A percentile compares a stretch with the other conserved stretches of the same genome.
Conservation (phyloP, 2,329 filamentous ascomycete genomes). For the Emericellopsis atlantica region DNA sequence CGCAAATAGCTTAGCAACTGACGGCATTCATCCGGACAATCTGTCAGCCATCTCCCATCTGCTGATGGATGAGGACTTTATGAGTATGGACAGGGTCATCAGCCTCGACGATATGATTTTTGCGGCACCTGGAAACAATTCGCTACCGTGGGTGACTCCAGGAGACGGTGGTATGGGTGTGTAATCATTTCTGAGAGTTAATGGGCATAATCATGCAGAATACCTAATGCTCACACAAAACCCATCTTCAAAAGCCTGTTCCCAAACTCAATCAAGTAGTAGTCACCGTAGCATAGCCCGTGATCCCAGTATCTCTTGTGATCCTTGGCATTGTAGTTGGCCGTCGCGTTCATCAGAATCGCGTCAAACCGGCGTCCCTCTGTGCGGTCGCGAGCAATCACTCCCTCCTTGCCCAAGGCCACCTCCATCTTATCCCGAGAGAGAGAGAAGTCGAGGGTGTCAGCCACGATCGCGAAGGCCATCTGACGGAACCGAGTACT, state of each 20-base stretch:
- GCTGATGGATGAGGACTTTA: slow-evolving; percentile 17
- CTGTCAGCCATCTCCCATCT: slow-evolving; percentile 16
- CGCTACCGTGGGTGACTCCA: no score
- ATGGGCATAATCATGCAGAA: no score
- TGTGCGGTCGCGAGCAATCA: neutral
- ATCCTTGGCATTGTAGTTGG: slow-evolving; percentile 18
- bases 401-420: neutral
- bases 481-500: slow-evolving; percentile 12
- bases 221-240: slow-evolving; percentile 1
- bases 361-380: slow-evolving; percentile 12
- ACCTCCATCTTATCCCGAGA: slow-evolving; percentile 1
- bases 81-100: slow-evolving; percentile 18
- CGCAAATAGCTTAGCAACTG: neutral
- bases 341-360: slow-evolving; percentile 18
- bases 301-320: slow-evolving; percentile 16
- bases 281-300: slow-evolving; percentile 35
- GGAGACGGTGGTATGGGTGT: no score
- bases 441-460: slow-evolving; percentile 15
- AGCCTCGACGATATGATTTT: slow-evolving; percentile 22
- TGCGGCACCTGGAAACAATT: neutral
- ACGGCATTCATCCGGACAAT: slow-evolving; percentile 6
- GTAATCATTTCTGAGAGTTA: no score
- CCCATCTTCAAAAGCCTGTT: slow-evolving; percentile 29
- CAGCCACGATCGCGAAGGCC: slow-evolving; percentile 15
- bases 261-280: slow-evolving; percentile 32